These are phyloP conservation scores for Crithidia thermophila DNA, from an alignment of 208 protist species.

Conservation along the genomic window DNA sequence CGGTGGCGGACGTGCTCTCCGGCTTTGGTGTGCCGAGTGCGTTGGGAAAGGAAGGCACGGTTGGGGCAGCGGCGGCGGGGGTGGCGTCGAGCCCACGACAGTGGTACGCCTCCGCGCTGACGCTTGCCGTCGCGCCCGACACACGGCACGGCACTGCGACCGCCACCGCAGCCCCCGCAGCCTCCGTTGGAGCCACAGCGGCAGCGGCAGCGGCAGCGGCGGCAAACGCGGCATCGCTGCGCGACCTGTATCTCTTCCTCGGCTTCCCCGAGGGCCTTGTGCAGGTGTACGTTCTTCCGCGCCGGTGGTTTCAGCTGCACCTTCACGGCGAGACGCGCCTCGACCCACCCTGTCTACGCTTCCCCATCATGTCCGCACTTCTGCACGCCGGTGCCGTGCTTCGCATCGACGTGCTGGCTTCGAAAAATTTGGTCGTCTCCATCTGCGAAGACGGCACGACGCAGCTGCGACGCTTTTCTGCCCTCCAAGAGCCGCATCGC, in stretches of 20 bases:
- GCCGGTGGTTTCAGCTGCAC: conserved; percentile 67
- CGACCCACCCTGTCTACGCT: conserved; percentile 55
- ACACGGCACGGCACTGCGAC: not conserved
- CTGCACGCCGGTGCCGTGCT: conserved; percentile 63
- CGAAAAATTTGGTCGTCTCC: conserved; percentile 62
- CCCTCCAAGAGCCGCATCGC: conserved; percentile 61
- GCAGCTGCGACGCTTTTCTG: conserved; percentile 56
- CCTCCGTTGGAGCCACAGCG: too few species aligned
- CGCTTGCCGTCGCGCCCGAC: conserved; percentile 39
- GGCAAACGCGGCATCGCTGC: conserved; percentile 20
- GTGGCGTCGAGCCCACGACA: conserved; percentile 7
- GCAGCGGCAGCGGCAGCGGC: too few species aligned
- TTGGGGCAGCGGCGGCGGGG: not conserved
- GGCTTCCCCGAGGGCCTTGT: conserved; percentile 81
- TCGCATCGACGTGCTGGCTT: conserved; percentile 50
- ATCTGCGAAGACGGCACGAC: conserved; percentile 76
- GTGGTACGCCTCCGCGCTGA: conserved; percentile 73
- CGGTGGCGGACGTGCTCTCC: conserved; percentile 63
- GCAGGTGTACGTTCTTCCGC: conserved; percentile 67
- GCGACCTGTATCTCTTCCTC: conserved; percentile 52
- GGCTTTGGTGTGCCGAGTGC: conserved; percentile 45
- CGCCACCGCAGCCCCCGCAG: not conserved
- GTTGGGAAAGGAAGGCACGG: not conserved
- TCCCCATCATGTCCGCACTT: conserved; percentile 44
- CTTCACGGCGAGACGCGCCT: conserved; percentile 41